A percentile compares a stretch with the other conserved stretches of the same genome.
Evolutionary conservation across 1,284 basidiomycete genomes (phyloP).

Genomic region (Papiliotrema terrestris): DNA sequence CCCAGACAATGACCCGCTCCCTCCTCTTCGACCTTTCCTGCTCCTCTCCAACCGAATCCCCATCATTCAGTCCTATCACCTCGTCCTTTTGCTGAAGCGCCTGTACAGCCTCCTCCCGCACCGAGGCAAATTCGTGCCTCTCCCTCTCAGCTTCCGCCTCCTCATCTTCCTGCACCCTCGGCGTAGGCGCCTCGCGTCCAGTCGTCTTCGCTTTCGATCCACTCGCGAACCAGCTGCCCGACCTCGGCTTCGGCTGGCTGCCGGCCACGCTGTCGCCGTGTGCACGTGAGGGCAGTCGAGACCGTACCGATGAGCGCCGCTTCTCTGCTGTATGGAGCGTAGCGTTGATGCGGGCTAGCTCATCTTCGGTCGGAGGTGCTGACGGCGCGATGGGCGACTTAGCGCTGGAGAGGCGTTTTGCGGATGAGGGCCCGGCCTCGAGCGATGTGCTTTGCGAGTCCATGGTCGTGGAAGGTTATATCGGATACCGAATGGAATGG

Average conservation of each 20-base stretch:
- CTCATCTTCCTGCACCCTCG: neutral
- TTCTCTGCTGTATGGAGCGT: conserved; percentile 4
- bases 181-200: no score
- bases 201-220: no score
- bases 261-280: no score
- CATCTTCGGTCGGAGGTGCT: conserved; percentile 1
- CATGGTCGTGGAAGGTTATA: no score
- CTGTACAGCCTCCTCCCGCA: conserved; percentile 12
- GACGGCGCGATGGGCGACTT: neutral
- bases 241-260: no score
- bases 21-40: neutral
- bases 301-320: neutral
- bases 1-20: neutral
- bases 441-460: neutral
- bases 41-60: neutral
- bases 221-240: no score
- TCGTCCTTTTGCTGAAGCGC: conserved; percentile 4
- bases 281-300: no score
- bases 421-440: neutral
- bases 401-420: neutral
- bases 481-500: no score
- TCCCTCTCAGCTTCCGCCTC: neutral
- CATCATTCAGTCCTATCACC: neutral
- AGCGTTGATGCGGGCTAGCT: conserved; percentile 7
- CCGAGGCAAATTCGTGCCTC: no score